Conservation (phyloP, 208 protist genomes). For the Phytomonas sp. region DNA sequence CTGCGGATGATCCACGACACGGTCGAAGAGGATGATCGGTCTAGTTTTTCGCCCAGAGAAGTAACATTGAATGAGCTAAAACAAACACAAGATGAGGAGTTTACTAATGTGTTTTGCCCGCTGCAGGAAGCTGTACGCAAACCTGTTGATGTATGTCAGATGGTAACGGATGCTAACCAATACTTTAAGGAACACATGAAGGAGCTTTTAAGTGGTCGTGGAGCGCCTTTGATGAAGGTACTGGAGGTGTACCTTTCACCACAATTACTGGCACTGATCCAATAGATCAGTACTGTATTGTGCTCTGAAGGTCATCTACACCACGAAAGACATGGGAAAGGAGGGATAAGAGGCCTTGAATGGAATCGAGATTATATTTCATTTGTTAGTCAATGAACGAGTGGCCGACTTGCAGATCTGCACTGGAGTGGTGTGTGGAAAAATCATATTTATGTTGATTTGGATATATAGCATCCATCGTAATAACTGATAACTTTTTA, state of each 20-base stretch:
- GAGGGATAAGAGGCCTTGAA: background rate
- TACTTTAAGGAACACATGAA: conserved; percentile 63
- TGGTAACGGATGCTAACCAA: conserved; percentile 44
- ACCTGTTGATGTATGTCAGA: conserved; percentile 57
- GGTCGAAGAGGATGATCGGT: conserved; percentile 71
- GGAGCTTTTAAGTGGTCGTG: conserved; percentile 36
- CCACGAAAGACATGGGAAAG: background rate
- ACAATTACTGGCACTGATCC: conserved; percentile 40
- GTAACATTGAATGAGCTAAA: conserved; percentile 30
- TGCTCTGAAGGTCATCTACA: conserved; percentile 9
- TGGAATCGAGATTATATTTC: background rate
- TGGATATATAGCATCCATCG: background rate
- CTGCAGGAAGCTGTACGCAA: conserved; percentile 54
- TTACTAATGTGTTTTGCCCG: conserved; percentile 70
- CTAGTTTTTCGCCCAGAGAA: conserved; percentile 46
- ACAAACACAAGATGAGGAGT: conserved; percentile 13
- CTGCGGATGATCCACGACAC: conserved; percentile 64
- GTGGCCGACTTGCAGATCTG: background rate
- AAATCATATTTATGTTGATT: background rate
- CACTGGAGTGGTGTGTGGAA: background rate
- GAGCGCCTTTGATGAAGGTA: conserved; percentile 19
- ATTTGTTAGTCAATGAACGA: background rate
- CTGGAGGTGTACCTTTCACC: conserved; percentile 34
- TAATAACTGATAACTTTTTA: conserved; percentile 10
- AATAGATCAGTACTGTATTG: conserved; percentile 18